phyloP scores from a whole-genome alignment of 352 stramenopile species.

The Phytophthora hybrid region DNA sequence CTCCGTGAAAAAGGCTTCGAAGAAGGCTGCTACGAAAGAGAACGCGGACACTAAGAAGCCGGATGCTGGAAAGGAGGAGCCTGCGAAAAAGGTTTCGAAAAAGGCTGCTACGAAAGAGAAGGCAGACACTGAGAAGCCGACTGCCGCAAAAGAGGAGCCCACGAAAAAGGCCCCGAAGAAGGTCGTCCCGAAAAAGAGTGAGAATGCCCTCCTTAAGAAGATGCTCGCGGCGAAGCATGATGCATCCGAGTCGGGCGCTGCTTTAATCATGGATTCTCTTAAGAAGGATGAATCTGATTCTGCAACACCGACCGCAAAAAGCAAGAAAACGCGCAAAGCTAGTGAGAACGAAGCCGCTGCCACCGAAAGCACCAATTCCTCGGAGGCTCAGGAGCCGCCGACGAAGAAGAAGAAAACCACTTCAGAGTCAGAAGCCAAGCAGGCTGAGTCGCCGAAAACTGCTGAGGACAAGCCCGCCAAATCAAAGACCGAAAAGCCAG shows the following conservation, averaged over 20 bases:
- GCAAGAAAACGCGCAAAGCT: conserved; percentile 32
- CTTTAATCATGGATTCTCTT: conserved; percentile 32
- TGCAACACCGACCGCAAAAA: conserved; percentile 19
- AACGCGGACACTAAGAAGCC: background rate
- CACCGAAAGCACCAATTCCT: conserved; percentile 7
- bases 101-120: conserved; percentile 12
- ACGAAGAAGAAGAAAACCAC: conserved; percentile 43
- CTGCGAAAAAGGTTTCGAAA: background rate
- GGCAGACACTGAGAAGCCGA: conserved; percentile 13
- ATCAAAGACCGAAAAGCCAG: conserved; percentile 10
- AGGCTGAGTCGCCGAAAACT: conserved; percentile 3
- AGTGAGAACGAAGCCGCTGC: conserved; percentile 23
- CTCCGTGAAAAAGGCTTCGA: background rate
- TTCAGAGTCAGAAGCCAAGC: conserved; percentile 18
- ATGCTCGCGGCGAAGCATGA: conserved; percentile 44
- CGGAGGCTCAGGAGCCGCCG: conserved; percentile 23
- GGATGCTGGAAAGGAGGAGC: background rate
- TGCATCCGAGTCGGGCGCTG: conserved; percentile 33
- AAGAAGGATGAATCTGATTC: conserved; percentile 9
- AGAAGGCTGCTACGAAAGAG: background rate
- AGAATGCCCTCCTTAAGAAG: conserved; percentile 41
- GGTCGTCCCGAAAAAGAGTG: conserved; percentile 36
- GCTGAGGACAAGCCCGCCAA: background rate
- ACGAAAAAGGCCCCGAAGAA: conserved; percentile 31
- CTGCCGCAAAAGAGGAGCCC: conserved; percentile 9